Base-by-base conservation (phyloP, 2,329 filamentous ascomycete genomes). In the Cordyceps javanica region DNA sequence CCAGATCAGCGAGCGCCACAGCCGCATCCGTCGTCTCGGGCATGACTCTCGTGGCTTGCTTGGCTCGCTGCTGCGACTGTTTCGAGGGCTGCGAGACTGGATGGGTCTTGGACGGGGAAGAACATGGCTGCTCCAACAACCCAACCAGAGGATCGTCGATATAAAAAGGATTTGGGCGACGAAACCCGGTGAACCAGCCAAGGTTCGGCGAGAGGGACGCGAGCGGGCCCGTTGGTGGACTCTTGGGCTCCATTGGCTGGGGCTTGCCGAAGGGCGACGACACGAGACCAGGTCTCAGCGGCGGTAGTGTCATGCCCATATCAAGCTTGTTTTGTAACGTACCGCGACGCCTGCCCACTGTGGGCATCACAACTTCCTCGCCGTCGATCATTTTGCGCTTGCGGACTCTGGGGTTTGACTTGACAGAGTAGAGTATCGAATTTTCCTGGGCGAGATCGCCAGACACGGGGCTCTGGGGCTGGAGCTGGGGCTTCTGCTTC, bases 341-440 rank as follows among this genome's bases (percentile, higher is more conserved):
- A 42, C 57, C 32, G n/a, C 60, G 63, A 1, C 65, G 62, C 14
- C 57, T 63, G 7, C 60, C 34, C 21, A 30, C 56, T 23, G 23
- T 58, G 19, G 68, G 68, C 52, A 66, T 58, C 7, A 61, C 59
- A 32, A 70, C 65, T 55, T 71, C 69, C 41, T 70, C 73, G 9
- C 75, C 76, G 25, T 74, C 68, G 54, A 78, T 73, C 62, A 68
- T 72, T 63, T 79, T 80, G 14, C 74, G 73, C 64, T 77, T 80
- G 59, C 78, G 72, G 39, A 73, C 69, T 23, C 77, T 73, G 6
- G 73, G 73, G 39, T 78, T 75, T 10, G 70, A 69, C 64, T 82
- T 82, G 59, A 82, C 79, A 1, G 78, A 76, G 9, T 74, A 72
- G 4, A 77, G 67, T n/a, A 82, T 82, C 3, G 80, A 81, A 59